Percentiles rank a stretch among this genome's conserved stretches.
phyloP scores from a whole-genome alignment of 495 filamentous ascomycete species.

The Apodospora peruviana region DNA sequence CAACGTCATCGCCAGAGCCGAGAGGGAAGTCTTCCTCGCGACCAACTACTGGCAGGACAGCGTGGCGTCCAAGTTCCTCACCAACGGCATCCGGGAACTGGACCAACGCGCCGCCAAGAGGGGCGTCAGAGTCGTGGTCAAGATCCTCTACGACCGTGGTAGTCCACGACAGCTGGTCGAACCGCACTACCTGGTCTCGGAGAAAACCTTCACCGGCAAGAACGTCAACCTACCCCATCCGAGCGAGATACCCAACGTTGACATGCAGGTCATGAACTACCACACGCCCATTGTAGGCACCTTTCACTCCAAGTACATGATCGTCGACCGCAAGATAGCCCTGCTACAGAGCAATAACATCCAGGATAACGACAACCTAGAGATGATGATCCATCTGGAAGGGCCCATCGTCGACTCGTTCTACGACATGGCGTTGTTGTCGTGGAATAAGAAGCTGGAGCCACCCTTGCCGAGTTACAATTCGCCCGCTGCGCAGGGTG shows the following conservation, averaged over 20 bases:
- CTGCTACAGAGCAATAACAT: constrained; percentile 73
- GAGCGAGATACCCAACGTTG: constrained; percentile 62
- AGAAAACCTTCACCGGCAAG: constrained; percentile 50
- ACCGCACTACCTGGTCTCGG: constrained; percentile 54
- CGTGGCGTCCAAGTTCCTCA: constrained; percentile 59
- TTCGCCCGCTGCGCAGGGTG: constrained; percentile 40
- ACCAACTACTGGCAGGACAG: constrained; percentile 73
- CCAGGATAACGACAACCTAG: constrained; percentile 70
- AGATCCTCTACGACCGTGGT: constrained; percentile 71
- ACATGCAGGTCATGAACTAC: constrained; percentile 69
- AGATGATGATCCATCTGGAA: constrained; percentile 76
- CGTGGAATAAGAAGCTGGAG: constrained; percentile 60
- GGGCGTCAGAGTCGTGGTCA: constrained; percentile 56
- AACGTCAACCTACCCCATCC: constrained; percentile 55
- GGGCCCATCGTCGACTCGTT: constrained; percentile 70
- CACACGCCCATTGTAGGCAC: constrained; percentile 69
- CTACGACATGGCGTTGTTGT: constrained; percentile 66
- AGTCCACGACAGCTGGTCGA: constrained; percentile 58
- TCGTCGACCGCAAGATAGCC: constrained; percentile 65
- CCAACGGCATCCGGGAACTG: constrained; percentile 63
- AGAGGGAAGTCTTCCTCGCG: constrained; percentile 65
- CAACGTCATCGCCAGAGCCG: constrained; percentile 67
- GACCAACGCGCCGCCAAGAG: constrained; percentile 57
- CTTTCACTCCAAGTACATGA: constrained; percentile 72
- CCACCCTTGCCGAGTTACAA: constrained; percentile 54